These are phyloP conservation scores for Zalaria obscura DNA, from an alignment of 2,329 filamentous ascomycete genomes.

Conservation along the genomic window DNA sequence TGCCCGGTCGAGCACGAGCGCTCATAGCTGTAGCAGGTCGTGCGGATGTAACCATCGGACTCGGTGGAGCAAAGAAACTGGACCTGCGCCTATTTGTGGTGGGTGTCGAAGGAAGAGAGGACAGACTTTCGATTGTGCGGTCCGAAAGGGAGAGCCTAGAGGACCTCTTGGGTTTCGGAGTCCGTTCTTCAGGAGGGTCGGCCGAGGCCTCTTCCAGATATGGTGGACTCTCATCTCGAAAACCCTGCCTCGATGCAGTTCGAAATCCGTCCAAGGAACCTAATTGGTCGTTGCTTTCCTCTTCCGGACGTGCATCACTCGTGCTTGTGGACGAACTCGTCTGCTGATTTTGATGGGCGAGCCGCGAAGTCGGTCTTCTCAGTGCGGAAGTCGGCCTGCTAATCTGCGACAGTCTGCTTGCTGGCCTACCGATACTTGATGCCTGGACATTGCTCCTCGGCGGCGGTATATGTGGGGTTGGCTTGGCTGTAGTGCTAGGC, in stretches of 20 bases:
- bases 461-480: no score
- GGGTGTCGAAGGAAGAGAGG: slow-evolving; percentile 66
- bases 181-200: slow-evolving; percentile 8
- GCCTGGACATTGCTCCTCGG: slow-evolving; percentile 4
- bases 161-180: slow-evolving; percentile 20
- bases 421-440: slow-evolving; percentile 12
- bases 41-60: slow-evolving; percentile 46
- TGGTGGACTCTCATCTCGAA: slow-evolving; percentile 12
- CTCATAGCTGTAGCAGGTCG: slow-evolving; percentile 48
- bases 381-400: slow-evolving; percentile 8
- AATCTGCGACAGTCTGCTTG: slow-evolving; percentile 11
- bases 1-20: slow-evolving; percentile 33
- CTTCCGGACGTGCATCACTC: slow-evolving; percentile 8
- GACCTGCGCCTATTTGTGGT: slow-evolving; percentile 51
- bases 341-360: slow-evolving; percentile 6
- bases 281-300: slow-evolving; percentile 24
- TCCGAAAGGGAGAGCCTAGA: slow-evolving; percentile 55
- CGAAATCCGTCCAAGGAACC: slow-evolving; percentile 28
- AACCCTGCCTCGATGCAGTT: slow-evolving; percentile 24
- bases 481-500: background rate
- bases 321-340: background rate
- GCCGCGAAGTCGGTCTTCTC: slow-evolving; percentile 9
- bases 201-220: slow-evolving; percentile 9
- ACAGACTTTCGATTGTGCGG: slow-evolving; percentile 71
- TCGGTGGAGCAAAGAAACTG: slow-evolving; percentile 57